Evolutionary conservation across 148 eudicot species (phyloP), one percentile per base, ranked within the genome.

Genomic region (Tetragonia tetragonoides): DNA sequence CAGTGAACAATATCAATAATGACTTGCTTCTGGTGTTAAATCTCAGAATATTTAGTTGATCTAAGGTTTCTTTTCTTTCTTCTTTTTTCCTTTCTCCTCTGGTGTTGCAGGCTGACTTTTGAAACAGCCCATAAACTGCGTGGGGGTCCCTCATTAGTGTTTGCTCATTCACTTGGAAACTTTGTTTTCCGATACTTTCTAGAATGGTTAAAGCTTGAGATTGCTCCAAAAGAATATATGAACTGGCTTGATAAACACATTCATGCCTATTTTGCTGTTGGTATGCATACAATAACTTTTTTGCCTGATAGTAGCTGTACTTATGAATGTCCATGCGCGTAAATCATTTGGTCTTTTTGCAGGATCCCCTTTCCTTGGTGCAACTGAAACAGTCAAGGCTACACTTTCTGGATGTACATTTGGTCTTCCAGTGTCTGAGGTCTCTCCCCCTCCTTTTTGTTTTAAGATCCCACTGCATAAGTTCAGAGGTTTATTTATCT

Each of bases 261-360:
- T 70, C 97, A 95, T 90, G 97, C 99, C 62, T 95, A 91, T 86
- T 95, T 95, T 87, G 91, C 99, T 69, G 99, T 95, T 90, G 99
- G 99, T 95, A 93, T 78, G 89, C 77, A 75, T 72, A 20, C 57
- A 65, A 40, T 75, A 46, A 57, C 10, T 49, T 28, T 56, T 70
- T 62, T 65, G 39, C 34, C 53, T 66, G 61, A 68, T 61, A 61
- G 44, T 65, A 16, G 44, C 34, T 28, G 34, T 28, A 28, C 34
- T 62, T 70, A 54, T 23, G 15, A 73, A 23, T 62, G 62, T 73
- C 70, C 73, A 39, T 70, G 39, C 23, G 68, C 59, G 16, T 23
- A 37, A 59, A 66, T 14, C 62, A 34, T 57, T 20, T 66, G 63
- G 28, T 82, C 57, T 63, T 39, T 78, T 77, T 86, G 77, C 94